A percentile compares a stretch with the other conserved stretches of the same genome.
Evolutionary conservation across 805 yeast species (phyloP).

Genomic region (Pichia gijzeniarum): DNA sequence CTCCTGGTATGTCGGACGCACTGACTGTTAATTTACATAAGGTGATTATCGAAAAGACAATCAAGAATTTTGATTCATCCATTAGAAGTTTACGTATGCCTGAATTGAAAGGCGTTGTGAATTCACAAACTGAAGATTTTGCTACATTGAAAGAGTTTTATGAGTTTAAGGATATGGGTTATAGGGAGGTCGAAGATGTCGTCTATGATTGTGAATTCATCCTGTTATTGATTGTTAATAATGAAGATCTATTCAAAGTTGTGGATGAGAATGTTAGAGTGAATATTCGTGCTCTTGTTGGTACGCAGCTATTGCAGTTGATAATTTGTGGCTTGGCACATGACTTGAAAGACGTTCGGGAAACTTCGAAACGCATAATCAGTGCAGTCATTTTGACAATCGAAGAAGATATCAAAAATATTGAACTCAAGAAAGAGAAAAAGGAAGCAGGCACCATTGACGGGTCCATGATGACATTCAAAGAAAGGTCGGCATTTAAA

Average conservation of each 20-base stretch:
- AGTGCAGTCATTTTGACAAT: conserved; percentile 38
- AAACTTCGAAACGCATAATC: conserved; percentile 40
- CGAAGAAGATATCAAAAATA: conserved; percentile 31
- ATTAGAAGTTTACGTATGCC: conserved; percentile 28
- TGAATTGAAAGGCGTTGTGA: conserved; percentile 2
- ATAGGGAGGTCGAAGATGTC: conserved; percentile 15
- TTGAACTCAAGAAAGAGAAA: conserved; percentile 13
- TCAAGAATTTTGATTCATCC: conserved; percentile 29
- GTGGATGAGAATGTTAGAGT: conserved; percentile 27
- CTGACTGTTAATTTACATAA: conserved; percentile 48
- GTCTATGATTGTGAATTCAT: conserved; percentile 70
- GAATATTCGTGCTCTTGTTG: conserved; percentile 51
- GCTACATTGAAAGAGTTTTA: conserved; percentile 26
- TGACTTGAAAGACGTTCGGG: conserved; percentile 21
- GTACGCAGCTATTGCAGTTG: conserved; percentile 48
- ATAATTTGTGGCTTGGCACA: conserved; percentile 42
- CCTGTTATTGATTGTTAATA: conserved; percentile 52
- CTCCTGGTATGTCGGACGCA: conserved; percentile 31
- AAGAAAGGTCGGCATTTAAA: conserved; percentile 50
- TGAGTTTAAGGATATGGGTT: conserved; percentile 15
- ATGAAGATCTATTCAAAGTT: conserved; percentile 49
- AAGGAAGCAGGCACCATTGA: background rate
- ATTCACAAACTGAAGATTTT: conserved; percentile 11
- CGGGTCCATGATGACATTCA: conserved; percentile 30
- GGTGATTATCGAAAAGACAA: conserved; percentile 42